A percentile compares a stretch with the other conserved stretches of the same genome.
Conservation (phyloP, 2,329 filamentous ascomycete genomes). For the Lasiodiplodia sp. region DNA sequence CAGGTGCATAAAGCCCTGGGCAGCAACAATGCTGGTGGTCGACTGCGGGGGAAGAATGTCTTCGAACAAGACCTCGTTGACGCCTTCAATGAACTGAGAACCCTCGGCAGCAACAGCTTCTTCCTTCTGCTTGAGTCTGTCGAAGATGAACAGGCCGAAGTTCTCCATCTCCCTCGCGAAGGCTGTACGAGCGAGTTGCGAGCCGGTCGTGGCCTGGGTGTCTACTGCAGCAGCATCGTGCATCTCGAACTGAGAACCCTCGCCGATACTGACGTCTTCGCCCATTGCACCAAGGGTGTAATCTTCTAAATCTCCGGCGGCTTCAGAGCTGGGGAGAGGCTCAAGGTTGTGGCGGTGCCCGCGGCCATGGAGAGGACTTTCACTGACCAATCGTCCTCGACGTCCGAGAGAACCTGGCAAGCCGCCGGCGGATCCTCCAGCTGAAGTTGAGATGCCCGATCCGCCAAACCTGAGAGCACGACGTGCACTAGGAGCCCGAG, state of each 20-base stretch:
- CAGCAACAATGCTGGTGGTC: constrained; percentile 68
- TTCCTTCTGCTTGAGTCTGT: constrained; percentile 38
- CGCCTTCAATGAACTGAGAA: not conserved
- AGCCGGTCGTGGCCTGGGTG: constrained; percentile 56
- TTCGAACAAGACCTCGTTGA: constrained; percentile 67
- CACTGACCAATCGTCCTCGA: constrained; percentile 62
- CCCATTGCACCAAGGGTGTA: constrained; percentile 33
- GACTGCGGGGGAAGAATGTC: constrained; percentile 68
- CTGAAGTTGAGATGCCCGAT: constrained; percentile 42
- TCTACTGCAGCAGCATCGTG: constrained; percentile 54
- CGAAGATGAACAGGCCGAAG: constrained; percentile 66
- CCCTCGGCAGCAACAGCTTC: constrained; percentile 37
- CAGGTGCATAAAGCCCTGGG: constrained; percentile 56
- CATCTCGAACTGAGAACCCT: constrained; percentile 41
- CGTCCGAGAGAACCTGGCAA: constrained; percentile 43
- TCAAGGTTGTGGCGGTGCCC: constrained; percentile 43
- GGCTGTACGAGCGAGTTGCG: constrained; percentile 59
- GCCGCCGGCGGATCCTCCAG: constrained; percentile 41
- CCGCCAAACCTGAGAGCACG: constrained; percentile 45
- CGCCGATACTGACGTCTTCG: constrained; percentile 41
- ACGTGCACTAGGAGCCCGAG: constrained; percentile 49
- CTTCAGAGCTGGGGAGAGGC: constrained; percentile 37
- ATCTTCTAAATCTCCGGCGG: constrained; percentile 40
- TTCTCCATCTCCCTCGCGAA: constrained; percentile 68
- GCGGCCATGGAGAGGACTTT: constrained; percentile 67